A percentile compares a stretch with the other conserved stretches of the same genome.
Evolutionary conservation across 371 early-diverging fungal species (phyloP).

Genomic region (Furculomyces boomerangus): DNA sequence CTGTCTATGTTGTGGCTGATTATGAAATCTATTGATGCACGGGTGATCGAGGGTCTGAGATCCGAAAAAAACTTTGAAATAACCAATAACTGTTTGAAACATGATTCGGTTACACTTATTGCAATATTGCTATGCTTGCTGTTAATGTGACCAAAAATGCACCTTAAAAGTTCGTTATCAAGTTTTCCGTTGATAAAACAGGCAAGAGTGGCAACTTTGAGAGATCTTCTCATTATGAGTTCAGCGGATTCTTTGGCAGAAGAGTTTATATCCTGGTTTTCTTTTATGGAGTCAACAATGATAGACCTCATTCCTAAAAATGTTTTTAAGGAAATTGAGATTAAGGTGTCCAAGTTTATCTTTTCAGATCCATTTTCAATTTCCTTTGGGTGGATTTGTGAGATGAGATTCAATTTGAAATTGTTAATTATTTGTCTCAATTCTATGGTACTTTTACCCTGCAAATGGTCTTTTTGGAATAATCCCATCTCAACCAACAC

Average conservation of each 20-base stretch:
- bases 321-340: neutral
- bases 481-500: neutral
- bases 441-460: neutral
- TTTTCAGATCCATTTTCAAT: neutral
- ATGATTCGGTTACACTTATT: constrained; percentile 10
- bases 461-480: neutral
- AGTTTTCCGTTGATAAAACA: constrained; percentile 12
- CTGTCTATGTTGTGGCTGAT: constrained; percentile 4
- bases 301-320: neutral
- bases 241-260: constrained; percentile 5
- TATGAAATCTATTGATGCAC: constrained; percentile 8
- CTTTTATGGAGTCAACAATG: neutral
- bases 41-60: constrained; percentile 5
- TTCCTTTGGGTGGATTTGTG: neutral
- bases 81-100: constrained; percentile 14
- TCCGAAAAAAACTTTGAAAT: constrained; percentile 11
- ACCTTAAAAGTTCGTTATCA: constrained; percentile 9
- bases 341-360: neutral
- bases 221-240: constrained; percentile 11
- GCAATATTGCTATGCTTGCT: constrained; percentile 7
- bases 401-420: neutral
- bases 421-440: neutral
- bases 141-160: constrained; percentile 11
- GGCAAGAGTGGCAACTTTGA: constrained; percentile 11
- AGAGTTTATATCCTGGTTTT: constrained; percentile 1